A percentile compares a stretch with the other conserved stretches of the same genome.
phyloP scores from a whole-genome alignment of 2,329 filamentous ascomycete species.

The Aspergillus aculeatus region DNA sequence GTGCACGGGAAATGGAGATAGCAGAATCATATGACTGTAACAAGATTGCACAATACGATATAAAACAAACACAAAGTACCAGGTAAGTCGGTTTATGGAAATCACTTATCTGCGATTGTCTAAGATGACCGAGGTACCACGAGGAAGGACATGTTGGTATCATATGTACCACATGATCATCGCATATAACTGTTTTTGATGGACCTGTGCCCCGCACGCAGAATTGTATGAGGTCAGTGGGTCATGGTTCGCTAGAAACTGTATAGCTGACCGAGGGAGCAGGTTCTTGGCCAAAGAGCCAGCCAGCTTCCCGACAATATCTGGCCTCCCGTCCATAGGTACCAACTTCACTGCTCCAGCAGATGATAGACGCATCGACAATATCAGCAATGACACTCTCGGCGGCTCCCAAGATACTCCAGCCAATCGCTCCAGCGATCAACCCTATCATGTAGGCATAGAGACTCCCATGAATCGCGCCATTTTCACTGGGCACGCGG shows the following conservation, averaged over 20 bases:
- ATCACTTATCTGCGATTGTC: too few relatives aligned
- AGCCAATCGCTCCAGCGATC: conserved; percentile 90
- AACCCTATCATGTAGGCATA: conserved; percentile 95
- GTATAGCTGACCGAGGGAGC: not conserved
- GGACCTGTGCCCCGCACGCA: not conserved
- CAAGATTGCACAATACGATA: too few relatives aligned
- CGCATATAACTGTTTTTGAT: not conserved
- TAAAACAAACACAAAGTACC: too few relatives aligned
- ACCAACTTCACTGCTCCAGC: conserved; percentile 85
- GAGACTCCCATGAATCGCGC: conserved; percentile 67
- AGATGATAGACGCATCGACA: conserved; percentile 83
- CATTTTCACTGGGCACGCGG: conserved; percentile 53
- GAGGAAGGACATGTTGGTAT: too few relatives aligned
- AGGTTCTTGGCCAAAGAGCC: conserved; percentile 71
- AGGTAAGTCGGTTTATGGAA: too few relatives aligned
- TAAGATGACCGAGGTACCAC: too few relatives aligned
- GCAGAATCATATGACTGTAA: too few relatives aligned
- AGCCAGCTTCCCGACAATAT: conserved; percentile 89
- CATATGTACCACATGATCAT: not conserved
- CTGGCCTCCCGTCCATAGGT: conserved; percentile 62
- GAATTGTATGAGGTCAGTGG: not conserved
- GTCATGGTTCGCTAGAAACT: conserved; percentile 1
- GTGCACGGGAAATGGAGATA: too few relatives aligned
- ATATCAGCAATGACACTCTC: conserved; percentile 85
- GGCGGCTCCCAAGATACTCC: conserved; percentile 87